phyloP scores from a whole-genome alignment of 768 basidiomycete genomes.

The Xerocomus brunneocitrinus region DNA sequence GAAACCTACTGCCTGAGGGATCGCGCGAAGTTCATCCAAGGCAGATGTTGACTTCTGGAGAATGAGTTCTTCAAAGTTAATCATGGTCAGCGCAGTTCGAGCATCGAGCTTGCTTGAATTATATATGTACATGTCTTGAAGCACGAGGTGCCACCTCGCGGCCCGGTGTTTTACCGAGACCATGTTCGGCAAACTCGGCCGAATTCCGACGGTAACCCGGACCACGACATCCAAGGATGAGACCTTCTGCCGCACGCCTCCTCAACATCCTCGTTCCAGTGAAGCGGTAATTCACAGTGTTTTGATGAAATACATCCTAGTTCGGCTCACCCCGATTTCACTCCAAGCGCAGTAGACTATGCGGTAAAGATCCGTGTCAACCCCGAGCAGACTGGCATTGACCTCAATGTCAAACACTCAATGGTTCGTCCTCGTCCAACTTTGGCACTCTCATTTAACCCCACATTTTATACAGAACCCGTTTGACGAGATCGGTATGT shows the following conservation, averaged over 20 bases:
- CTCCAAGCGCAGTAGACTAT: slow-evolving; percentile 83
- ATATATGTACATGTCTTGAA: no score
- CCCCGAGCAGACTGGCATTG: slow-evolving; percentile 89
- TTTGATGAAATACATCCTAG: not conserved
- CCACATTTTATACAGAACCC: slow-evolving; percentile 66
- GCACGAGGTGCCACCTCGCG: no score
- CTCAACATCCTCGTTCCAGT: slow-evolving; percentile 93
- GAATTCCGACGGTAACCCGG: slow-evolving; percentile 13
- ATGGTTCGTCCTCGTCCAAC: slow-evolving; percentile 59
- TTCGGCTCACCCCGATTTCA: slow-evolving; percentile 1
- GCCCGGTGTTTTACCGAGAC: no score
- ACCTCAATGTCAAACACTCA: slow-evolving; percentile 97
- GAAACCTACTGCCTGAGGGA: no score
- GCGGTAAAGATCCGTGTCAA: slow-evolving; percentile 98
- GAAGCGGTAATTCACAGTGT: slow-evolving; percentile 55
- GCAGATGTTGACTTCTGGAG: no score
- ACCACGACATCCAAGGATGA: slow-evolving; percentile 46
- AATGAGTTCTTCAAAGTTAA: no score
- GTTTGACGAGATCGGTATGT: slow-evolving; percentile 94
- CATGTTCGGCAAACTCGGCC: not conserved
- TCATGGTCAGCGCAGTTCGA: no score
- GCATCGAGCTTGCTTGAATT: no score
- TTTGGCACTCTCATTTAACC: not conserved
- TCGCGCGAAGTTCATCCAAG: no score
- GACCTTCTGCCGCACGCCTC: slow-evolving; percentile 63